These are phyloP conservation scores for Debaryomycetaceae sp. DNA, from an alignment of 1,139 yeast genomes.

Conservation along the genomic window DNA sequence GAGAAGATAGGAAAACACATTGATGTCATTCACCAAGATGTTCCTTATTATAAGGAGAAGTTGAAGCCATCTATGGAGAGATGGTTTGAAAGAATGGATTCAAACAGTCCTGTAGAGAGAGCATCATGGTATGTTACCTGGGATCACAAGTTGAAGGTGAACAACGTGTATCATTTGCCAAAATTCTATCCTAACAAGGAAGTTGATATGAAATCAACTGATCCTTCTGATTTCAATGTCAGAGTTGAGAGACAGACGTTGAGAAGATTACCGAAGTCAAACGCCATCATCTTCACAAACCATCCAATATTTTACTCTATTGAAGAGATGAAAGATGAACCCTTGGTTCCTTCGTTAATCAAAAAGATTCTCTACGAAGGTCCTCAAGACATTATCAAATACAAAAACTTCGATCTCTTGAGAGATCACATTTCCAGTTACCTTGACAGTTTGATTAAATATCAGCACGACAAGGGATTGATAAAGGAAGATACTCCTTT, in stretches of 20 bases:
- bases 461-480: slow-evolving; percentile 56
- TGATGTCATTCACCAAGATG: slow-evolving; percentile 65
- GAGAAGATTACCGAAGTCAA: slow-evolving; percentile 45
- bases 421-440: slow-evolving; percentile 59
- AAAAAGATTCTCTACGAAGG: slow-evolving; percentile 63
- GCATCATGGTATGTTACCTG: slow-evolving; percentile 76
- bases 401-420: slow-evolving; percentile 55
- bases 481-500: slow-evolving; percentile 56
- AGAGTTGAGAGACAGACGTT: slow-evolving; percentile 58
- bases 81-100: slow-evolving; percentile 62
- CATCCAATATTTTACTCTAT: slow-evolving; percentile 69
- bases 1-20: slow-evolving; percentile 57
- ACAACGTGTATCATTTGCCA: slow-evolving; percentile 51
- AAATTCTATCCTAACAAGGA: slow-evolving; percentile 26
- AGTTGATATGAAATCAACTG: slow-evolving; percentile 28
- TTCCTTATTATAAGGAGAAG: slow-evolving; percentile 68
- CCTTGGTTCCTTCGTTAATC: slow-evolving; percentile 63
- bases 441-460: slow-evolving; percentile 51
- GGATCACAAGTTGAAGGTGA: slow-evolving; percentile 60
- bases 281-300: slow-evolving; percentile 54
- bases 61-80: slow-evolving; percentile 70
- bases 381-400: slow-evolving; percentile 60
- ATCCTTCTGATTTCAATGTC: slow-evolving; percentile 48
- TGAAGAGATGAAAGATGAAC: slow-evolving; percentile 78
- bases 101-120: slow-evolving; percentile 62